phyloP scores from a whole-genome alignment of 2,329 filamentous ascomycete genomes.

The Xenosphaeropsis pyriputrescens region DNA sequence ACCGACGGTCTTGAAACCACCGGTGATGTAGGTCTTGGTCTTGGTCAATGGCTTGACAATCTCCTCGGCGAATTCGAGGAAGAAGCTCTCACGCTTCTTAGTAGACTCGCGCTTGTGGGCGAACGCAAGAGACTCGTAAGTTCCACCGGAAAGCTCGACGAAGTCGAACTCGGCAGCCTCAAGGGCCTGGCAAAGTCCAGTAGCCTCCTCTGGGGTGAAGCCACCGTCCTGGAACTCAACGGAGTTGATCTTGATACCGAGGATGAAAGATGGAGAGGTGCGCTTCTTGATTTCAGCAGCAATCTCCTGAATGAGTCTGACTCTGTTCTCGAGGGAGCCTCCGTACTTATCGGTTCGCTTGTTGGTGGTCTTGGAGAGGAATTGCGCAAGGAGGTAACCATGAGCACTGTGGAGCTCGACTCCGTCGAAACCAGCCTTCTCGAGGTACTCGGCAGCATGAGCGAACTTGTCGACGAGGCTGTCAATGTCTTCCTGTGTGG shows the following conservation, averaged over 20 bases:
- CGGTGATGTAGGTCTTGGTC: constrained; percentile 38
- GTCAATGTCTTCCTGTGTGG: constrained; percentile 37
- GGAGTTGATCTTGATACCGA: constrained; percentile 42
- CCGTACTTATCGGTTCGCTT: constrained; percentile 16
- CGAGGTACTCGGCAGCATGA: constrained; percentile 43
- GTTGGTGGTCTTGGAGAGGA: constrained; percentile 15
- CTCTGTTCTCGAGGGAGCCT: constrained; percentile 15
- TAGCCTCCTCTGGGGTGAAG: constrained; percentile 41
- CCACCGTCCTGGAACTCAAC: constrained; percentile 41
- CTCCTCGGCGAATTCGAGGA: constrained; percentile 46
- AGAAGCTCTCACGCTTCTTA: constrained; percentile 47
- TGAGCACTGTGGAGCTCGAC: constrained; percentile 20
- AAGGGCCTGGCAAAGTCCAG: constrained; percentile 31
- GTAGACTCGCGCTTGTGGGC: constrained; percentile 21
- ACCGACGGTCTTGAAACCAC: constrained; percentile 40
- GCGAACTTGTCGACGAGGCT: constrained; percentile 44
- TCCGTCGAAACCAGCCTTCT: constrained; percentile 45
- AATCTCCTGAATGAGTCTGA: constrained; percentile 36
- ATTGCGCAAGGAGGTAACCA: constrained; percentile 18
- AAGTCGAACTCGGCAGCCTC: constrained; percentile 44
- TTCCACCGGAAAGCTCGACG: constrained; percentile 52
- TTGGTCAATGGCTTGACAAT: constrained; percentile 30
- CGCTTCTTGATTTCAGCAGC: constrained; percentile 40
- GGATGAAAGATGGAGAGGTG: constrained; percentile 23
- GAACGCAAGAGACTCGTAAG: constrained; percentile 33